These are phyloP conservation scores for Ceratonia siliqua DNA, from an alignment of 306 rosid genomes.

Conservation along the genomic window DNA sequence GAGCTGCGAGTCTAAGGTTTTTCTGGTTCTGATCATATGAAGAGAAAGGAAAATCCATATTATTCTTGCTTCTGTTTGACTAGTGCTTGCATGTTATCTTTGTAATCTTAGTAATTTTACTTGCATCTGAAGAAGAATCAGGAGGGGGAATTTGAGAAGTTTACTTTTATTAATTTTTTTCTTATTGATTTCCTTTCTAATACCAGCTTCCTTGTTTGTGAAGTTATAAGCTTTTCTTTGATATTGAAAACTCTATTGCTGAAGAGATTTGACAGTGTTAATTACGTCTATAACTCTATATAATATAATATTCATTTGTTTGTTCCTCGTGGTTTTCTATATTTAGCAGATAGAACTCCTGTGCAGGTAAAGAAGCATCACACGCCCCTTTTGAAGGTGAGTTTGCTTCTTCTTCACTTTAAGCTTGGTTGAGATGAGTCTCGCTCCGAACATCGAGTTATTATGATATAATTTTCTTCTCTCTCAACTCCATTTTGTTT, in stretches of 20 bases:
- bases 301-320: background rate
- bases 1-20: background rate
- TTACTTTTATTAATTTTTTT: background rate
- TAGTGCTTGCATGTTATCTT: background rate
- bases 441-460: background rate
- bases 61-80: background rate
- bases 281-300: background rate
- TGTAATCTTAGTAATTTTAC: background rate
- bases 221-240: background rate
- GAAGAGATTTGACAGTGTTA: background rate
- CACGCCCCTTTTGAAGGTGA: slow-evolving; percentile 41
- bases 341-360: background rate
- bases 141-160: background rate
- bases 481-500: background rate
- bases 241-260: background rate
- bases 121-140: background rate
- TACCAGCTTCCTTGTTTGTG: background rate
- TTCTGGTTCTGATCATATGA: background rate
- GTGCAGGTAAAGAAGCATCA: slow-evolving; percentile 48
- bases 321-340: background rate
- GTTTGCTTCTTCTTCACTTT: background rate
- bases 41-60: background rate
- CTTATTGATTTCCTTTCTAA: background rate
- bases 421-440: background rate
- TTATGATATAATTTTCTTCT: background rate